phyloP scores from a whole-genome alignment of 1,284 basidiomycete species.

The Neonothopanus nambi region DNA sequence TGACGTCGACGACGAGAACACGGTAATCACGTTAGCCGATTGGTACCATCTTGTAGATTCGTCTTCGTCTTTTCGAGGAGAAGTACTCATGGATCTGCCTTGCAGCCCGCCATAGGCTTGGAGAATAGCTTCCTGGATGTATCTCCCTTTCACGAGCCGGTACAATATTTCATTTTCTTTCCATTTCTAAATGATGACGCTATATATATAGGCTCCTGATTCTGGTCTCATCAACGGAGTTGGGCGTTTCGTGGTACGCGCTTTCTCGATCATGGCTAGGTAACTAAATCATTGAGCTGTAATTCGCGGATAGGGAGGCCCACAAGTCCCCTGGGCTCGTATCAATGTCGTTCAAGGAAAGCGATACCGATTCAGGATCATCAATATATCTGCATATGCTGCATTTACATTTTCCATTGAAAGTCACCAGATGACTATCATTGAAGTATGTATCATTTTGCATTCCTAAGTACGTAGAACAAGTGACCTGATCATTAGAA shows the following conservation, averaged over 20 bases:
- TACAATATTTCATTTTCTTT: constrained; percentile 1
- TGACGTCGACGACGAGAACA: constrained; percentile 20
- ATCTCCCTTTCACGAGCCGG: neutral
- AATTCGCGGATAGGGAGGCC: too few species aligned
- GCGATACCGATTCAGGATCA: constrained; percentile 47
- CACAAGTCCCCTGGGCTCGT: constrained; percentile 31
- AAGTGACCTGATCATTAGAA: constrained; percentile 26
- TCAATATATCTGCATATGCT: constrained; percentile 44
- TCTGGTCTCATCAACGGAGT: constrained; percentile 32
- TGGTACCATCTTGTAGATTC: constrained; percentile 3
- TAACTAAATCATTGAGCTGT: too few species aligned
- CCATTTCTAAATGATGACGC: constrained; percentile 23
- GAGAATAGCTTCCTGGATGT: constrained; percentile 23
- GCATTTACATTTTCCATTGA: constrained; percentile 42
- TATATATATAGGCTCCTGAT: constrained; percentile 31
- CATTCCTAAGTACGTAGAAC: neutral
- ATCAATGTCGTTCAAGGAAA: constrained; percentile 36
- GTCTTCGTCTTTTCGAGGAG: constrained; percentile 27
- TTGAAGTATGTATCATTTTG: neutral
- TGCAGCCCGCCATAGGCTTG: constrained; percentile 21
- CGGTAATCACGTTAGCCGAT: too few species aligned
- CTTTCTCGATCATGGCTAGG: too few species aligned
- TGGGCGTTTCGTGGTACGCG: constrained; percentile 41
- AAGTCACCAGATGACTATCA: constrained; percentile 33
- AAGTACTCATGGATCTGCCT: constrained; percentile 15